Conservation (phyloP, 805 yeast genomes). For the Candida broadrunensis region DNA sequence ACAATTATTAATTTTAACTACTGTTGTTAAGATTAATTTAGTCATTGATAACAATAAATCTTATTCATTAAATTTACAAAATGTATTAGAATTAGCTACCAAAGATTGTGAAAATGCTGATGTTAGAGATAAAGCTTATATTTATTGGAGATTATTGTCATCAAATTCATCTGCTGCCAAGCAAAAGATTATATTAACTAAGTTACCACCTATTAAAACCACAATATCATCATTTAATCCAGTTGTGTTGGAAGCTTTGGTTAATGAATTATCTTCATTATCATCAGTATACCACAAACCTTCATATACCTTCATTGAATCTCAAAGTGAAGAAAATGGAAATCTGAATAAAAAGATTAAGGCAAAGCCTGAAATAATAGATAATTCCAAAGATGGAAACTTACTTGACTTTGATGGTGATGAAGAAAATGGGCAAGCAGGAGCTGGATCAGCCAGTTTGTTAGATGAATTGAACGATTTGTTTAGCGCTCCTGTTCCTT, state of each 20-base stretch:
- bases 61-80: conserved; percentile 49
- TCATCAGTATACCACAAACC: conserved; percentile 91
- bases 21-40: conserved; percentile 57
- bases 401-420: conserved; percentile 83
- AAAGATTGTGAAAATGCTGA: conserved; percentile 68
- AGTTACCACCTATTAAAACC: conserved; percentile 68
- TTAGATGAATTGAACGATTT: conserved; percentile 76
- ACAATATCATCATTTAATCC: conserved; percentile 74
- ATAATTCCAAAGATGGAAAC: conserved; percentile 68
- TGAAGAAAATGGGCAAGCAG: conserved; percentile 17
- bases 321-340: conserved; percentile 13
- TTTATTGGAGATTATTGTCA: conserved; percentile 77
- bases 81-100: conserved; percentile 59
- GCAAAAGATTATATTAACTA: conserved; percentile 53
- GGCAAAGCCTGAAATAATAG: conserved; percentile 73
- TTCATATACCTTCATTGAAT: conserved; percentile 57
- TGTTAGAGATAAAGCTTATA: conserved; percentile 74
- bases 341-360: conserved; percentile 7
- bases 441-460: conserved; percentile 34
- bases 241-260: conserved; percentile 59
- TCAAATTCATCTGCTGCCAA: conserved; percentile 39
- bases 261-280: conserved; percentile 76
- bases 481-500: conserved; percentile 43
- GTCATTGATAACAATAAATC: conserved; percentile 8
- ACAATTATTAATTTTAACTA: conserved; percentile 57